These are phyloP conservation scores for Trametes sanguinea DNA, from an alignment of 768 basidiomycete species.

Conservation along the genomic window DNA sequence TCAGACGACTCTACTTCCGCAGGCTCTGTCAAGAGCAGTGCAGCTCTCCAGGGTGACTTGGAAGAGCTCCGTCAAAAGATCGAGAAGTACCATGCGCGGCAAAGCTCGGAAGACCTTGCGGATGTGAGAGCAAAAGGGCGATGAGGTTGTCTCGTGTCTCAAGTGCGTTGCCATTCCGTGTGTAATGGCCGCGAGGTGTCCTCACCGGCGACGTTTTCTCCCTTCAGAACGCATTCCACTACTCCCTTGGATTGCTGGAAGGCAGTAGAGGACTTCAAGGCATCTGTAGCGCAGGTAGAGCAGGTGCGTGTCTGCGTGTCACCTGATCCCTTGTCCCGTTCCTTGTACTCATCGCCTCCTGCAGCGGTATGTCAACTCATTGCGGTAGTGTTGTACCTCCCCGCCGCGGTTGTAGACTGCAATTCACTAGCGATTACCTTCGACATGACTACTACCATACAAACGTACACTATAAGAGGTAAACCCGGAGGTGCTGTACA, in stretches of 20 bases:
- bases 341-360: slow-evolving; percentile 11
- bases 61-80: slow-evolving; percentile 73
- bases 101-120: slow-evolving; percentile 54
- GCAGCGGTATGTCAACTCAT: slow-evolving; percentile 66
- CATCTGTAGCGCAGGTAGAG: slow-evolving; percentile 66
- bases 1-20: slow-evolving; percentile 38
- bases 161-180: slow-evolving; percentile 47
- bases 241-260: slow-evolving; percentile 74
- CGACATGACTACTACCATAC: background rate
- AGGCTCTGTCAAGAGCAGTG: slow-evolving; percentile 55
- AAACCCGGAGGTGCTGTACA: slow-evolving; percentile 8
- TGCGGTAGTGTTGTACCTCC: slow-evolving; percentile 28
- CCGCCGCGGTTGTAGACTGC: slow-evolving; percentile 1
- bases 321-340: background rate
- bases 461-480: slow-evolving; percentile 7
- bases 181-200: background rate
- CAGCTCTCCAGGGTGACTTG: slow-evolving; percentile 69
- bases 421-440: background rate
- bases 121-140: slow-evolving; percentile 56
- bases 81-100: slow-evolving; percentile 64
- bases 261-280: slow-evolving; percentile 70
- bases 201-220: background rate
- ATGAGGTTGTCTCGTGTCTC: slow-evolving; percentile 75
- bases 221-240: slow-evolving; percentile 41
- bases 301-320: slow-evolving; percentile 46